A percentile compares a stretch with the other conserved stretches of the same genome.
Conservation (phyloP, 176 grass and related monocot genomes). For the Raddia guianensis region DNA sequence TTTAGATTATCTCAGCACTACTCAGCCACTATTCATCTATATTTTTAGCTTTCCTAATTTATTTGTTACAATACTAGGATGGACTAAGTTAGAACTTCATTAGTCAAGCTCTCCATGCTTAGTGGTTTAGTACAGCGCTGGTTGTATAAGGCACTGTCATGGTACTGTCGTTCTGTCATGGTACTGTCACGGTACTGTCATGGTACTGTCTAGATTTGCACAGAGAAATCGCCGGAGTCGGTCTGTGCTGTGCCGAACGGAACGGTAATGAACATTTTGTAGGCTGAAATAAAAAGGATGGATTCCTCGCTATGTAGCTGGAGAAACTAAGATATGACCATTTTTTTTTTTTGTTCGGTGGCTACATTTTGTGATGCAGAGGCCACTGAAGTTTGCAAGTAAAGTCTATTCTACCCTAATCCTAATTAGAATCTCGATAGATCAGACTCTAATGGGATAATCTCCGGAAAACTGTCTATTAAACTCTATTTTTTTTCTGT, state of each 20-base stretch:
- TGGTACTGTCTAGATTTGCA: constrained; percentile 10
- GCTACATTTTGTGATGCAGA: not conserved
- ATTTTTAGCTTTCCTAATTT: too few species aligned
- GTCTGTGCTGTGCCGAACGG: not conserved
- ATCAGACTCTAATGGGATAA: not conserved
- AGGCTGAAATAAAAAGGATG: constrained; percentile 16
- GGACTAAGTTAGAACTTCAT: too few species aligned
- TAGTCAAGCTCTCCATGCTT: too few species aligned
- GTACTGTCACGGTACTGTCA: too few species aligned
- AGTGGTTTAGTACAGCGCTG: too few species aligned
- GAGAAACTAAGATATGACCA: not conserved
- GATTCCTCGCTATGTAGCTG: not conserved
- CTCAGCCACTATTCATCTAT: too few species aligned
- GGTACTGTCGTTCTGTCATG: too few species aligned
- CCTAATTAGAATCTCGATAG: not conserved
- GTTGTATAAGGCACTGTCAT: not conserved
- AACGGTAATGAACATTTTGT: not conserved
- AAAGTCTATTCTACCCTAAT: not conserved
- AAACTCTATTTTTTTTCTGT: too few species aligned
- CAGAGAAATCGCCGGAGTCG: not conserved
- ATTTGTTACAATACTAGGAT: too few species aligned
- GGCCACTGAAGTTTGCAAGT: not conserved
- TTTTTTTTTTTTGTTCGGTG: not conserved
- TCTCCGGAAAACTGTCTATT: too few species aligned
- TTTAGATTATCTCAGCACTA: too few species aligned